Evolutionary conservation across 164 flowering plant species (phyloP), one percentile per base, ranked within the genome.

Genomic region (Warburgia ugandensis): DNA sequence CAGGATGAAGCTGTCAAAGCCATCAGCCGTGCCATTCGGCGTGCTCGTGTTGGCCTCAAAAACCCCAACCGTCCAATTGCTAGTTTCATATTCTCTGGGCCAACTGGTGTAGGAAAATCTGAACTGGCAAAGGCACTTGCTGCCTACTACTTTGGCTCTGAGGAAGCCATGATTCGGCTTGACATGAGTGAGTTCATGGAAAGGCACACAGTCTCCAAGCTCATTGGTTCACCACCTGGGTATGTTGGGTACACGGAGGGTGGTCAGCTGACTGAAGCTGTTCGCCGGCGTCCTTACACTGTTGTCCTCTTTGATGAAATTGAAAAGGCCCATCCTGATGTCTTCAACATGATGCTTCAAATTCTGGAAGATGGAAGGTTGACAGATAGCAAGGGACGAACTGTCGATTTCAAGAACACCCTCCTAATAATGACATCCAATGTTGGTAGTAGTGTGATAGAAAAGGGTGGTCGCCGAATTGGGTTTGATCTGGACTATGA

Each of bases 111-210:
- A 2, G 97, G 97, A 17, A 89, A 89, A 64, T 79, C 97, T 0
- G 97, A 89, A 55, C 67, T 89, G 9, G 95, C 97, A 1, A 89
- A 89, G 63, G 69, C 92, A 6, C 65, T 89, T 16, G 95, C 97
- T 33, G 67, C 95, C n/a, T 83, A 83, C 68, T 89, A 89, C 61
- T 89, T 86, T 51, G 97, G 97, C 0, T 83, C 97, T 3, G 86
- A 89, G 56, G 97, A 86, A 49, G 84, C 97, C 29, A 86, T 89
- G 95, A 76, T 89, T 53, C 73, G 95, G 3, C 82, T 89, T 14
- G 97, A 89, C 46, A 89, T 89, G 97, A 85, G 94, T 69, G 97
- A 90, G 65, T 87, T 80, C 72, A 87, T 87, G 96, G 94, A 87
- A 67, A 67, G 90, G 29, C 94, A 87, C 55, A 80, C 90, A 0